Evolutionary conservation across 83 land plant genomes (phyloP).

Genomic region (Thuja plicata): DNA sequence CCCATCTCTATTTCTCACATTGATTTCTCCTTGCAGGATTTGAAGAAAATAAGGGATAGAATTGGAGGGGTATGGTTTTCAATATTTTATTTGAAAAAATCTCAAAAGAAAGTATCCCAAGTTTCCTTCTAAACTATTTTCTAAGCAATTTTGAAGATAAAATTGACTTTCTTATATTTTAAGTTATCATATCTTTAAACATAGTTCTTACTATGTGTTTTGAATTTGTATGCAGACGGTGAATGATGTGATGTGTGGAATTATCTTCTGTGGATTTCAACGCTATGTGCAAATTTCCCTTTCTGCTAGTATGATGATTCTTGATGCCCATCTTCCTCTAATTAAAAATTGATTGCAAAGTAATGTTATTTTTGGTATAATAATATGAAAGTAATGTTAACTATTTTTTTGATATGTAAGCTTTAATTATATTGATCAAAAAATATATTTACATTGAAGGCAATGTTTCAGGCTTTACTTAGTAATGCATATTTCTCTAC

Average conservation of each 20-base stretch:
- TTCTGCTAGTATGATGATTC: background rate
- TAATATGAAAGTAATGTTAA: background rate
- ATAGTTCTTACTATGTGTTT: background rate
- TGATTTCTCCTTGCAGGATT: slow-evolving; percentile 26
- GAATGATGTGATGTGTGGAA: background rate
- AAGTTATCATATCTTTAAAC: background rate
- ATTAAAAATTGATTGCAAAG: background rate
- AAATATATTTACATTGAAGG: too few relatives aligned
- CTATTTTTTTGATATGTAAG: too few relatives aligned
- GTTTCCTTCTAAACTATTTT: background rate
- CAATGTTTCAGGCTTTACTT: too few relatives aligned
- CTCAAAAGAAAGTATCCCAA: too few relatives aligned
- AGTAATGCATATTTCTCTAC: too few relatives aligned
- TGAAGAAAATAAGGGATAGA: slow-evolving; percentile 23
- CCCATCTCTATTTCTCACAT: slow-evolving; percentile 21
- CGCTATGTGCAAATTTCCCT: background rate
- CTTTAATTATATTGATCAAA: too few relatives aligned
- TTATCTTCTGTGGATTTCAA: background rate
- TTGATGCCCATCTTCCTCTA: background rate
- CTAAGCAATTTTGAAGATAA: background rate
- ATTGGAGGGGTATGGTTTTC: slow-evolving; percentile 39
- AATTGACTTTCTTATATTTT: too few relatives aligned
- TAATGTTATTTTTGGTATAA: background rate
- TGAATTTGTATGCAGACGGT: background rate
- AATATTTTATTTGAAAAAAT: too few relatives aligned